Evolutionary conservation across 176 grass and related monocot genomes (phyloP).

Genomic region (Tillandsia fasciculata): DNA sequence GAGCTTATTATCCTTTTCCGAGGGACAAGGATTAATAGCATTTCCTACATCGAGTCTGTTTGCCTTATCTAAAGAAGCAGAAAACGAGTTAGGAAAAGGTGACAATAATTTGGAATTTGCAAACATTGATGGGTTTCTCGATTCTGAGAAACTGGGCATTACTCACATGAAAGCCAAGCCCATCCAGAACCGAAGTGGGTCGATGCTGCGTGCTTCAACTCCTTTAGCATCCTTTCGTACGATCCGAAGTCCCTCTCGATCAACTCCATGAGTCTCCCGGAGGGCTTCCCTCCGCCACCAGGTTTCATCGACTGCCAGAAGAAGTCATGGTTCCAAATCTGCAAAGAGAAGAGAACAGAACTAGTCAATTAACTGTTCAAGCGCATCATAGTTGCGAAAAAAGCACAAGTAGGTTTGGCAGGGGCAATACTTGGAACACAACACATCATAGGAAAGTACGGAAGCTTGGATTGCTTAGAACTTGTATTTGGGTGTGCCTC

Average conservation of each 20-base stretch:
- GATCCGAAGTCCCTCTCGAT: slow-evolving; percentile 85
- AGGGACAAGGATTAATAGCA: slow-evolving; percentile 62
- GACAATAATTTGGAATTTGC: neutral
- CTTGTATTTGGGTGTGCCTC: neutral
- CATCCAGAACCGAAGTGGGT: slow-evolving; percentile 96
- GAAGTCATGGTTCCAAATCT: slow-evolving; percentile 98
- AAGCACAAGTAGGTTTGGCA: no score
- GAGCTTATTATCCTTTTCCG: slow-evolving; percentile 62
- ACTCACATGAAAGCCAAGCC: slow-evolving; percentile 92
- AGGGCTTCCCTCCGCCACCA: slow-evolving; percentile 45
- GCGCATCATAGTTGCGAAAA: no score
- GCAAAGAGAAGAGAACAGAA: neutral
- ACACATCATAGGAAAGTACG: no score
- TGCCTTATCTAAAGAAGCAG: slow-evolving; percentile 44
- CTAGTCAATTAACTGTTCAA: no score
- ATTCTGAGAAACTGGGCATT: neutral
- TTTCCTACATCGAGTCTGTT: slow-evolving; percentile 63
- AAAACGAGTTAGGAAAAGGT: slow-evolving; percentile 3
- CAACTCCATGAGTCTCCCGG: slow-evolving; percentile 42
- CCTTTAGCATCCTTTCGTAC: slow-evolving; percentile 40
- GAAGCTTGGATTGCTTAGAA: no score
- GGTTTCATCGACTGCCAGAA: slow-evolving; percentile 83
- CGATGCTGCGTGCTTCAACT: slow-evolving; percentile 48
- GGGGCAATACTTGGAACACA: no score
- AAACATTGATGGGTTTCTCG: neutral